Base-by-base conservation (phyloP, 495 filamentous ascomycete species). In the Daldinia decipiens region DNA sequence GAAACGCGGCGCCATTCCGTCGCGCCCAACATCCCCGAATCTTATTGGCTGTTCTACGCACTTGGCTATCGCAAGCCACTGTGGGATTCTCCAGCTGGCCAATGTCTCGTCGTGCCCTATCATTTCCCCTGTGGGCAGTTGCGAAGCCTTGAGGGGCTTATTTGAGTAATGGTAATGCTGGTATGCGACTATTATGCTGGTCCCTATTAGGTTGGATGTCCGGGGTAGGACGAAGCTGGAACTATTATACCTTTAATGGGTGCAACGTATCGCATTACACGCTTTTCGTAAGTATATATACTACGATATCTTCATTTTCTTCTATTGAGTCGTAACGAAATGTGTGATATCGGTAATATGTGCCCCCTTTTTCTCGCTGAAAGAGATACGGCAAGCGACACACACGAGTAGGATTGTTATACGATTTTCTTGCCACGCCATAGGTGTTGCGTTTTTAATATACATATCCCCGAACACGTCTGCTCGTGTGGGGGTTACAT, bases 31-130 rank as follows among this genome's bases (percentile, higher is more conserved):
- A 24, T 40, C 26, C 32, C 34, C 15, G n/a, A 0, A 13, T 1
- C 50, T 68, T 40, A 73, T 73, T 73, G 61, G 70, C 29, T 15
- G 5, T 58, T n/a, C 61, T 69, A 68, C 70, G 65, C 36, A 54
- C 27, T 55, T 24, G 59, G 52, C 45, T 62, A 59, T 52, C 31
- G 53, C 59, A 52, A 52, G 64, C 53, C 40, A 39, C 40, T 36
- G 60, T 50, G 55, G 65, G 57, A 60, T 68, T 73, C 65, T 73
- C 66, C 70, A 73, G 70, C 65, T 38, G 36, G 65, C 65, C 62
- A 62, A 55, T 68, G 59, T 61, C 61, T 65, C 54, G 40, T 17
- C 15, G 47, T 13, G 12, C 51, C 45, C 45, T 52, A 68, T 69
- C 65, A 54, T 66, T 73, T 61, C 65, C 65, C 27, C 63, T 66